Conservation (phyloP, 2,329 filamentous ascomycete species). For the Neonectria punicea region DNA sequence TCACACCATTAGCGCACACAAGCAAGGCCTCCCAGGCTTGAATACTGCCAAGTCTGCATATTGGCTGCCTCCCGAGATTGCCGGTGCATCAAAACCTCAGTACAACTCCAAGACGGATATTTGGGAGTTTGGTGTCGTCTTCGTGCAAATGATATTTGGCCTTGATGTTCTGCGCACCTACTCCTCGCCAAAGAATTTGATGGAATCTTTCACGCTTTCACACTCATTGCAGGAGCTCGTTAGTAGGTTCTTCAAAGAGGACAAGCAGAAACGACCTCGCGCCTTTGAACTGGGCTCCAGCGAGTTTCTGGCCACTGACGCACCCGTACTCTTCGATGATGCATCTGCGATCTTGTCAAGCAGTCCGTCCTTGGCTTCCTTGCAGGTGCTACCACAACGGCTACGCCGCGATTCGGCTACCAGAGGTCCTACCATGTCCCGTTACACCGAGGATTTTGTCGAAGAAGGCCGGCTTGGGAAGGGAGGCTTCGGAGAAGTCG, state of each 20-base stretch:
- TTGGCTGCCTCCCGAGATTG: conserved; percentile 85
- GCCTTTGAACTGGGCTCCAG: conserved; percentile 78
- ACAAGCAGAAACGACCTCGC: conserved; percentile 84
- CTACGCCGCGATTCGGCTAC: conserved; percentile 71
- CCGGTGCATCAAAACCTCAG: conserved; percentile 68
- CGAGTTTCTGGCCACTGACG: conserved; percentile 74
- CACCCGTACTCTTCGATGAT: conserved; percentile 65
- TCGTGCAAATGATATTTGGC: conserved; percentile 94
- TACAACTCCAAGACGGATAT: conserved; percentile 86
- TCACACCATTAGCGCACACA: conserved; percentile 67
- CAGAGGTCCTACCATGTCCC: conserved; percentile 66
- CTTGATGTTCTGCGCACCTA: conserved; percentile 80
- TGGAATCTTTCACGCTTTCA: conserved; percentile 77
- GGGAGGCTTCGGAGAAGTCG: conserved; percentile 95
- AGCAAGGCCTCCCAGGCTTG: conserved; percentile 62
- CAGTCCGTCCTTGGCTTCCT: conserved; percentile 55
- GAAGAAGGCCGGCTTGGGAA: conserved; percentile 90
- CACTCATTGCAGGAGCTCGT: conserved; percentile 82
- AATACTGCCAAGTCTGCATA: conserved; percentile 78
- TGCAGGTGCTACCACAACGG: conserved; percentile 57
- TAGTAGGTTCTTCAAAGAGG: conserved; percentile 83
- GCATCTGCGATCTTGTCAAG: conserved; percentile 52
- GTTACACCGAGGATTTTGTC: conserved; percentile 89
- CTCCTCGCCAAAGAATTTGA: conserved; percentile 79
- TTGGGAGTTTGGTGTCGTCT: conserved; percentile 93